phyloP scores from a whole-genome alignment of 768 basidiomycete species.

The Amanita jacksonii region DNA sequence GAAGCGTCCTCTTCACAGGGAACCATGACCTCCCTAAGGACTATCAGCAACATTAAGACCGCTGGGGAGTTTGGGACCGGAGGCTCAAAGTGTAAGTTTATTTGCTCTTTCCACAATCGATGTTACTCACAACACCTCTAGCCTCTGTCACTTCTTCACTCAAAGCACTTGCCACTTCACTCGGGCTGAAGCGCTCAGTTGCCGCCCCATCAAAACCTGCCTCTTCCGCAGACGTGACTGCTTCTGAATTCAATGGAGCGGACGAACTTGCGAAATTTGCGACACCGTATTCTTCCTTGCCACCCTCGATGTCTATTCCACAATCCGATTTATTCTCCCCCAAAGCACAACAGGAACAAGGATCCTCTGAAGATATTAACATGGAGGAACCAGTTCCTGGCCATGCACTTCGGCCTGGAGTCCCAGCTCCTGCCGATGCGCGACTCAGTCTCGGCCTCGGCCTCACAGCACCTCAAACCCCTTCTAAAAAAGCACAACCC shows the following conservation, averaged over 20 bases:
- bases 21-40: constrained; percentile 39
- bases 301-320: constrained; percentile 13
- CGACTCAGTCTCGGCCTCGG: constrained; percentile 50
- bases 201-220: constrained; percentile 14
- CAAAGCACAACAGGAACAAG: constrained; percentile 19
- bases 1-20: constrained; percentile 39
- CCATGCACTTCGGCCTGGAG: constrained; percentile 44
- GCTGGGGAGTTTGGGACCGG: constrained; percentile 67
- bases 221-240: constrained; percentile 8
- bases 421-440: constrained; percentile 51
- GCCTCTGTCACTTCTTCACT: constrained; percentile 66
- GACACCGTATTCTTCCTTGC: constrained; percentile 9
- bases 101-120: constrained; percentile 2
- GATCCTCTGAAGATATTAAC: constrained; percentile 13
- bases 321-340: constrained; percentile 29
- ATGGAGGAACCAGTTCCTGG: constrained; percentile 48
- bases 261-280: constrained; percentile 33
- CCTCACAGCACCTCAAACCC: constrained; percentile 28
- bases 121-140: constrained; percentile 11
- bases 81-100: constrained; percentile 39
- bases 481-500: constrained; percentile 28
- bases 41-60: constrained; percentile 19
- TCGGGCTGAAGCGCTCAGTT: constrained; percentile 54
- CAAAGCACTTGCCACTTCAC: constrained; percentile 64
- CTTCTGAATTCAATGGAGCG: constrained; percentile 6